Conservation (phyloP, 2,329 filamentous ascomycete genomes). For the Albophoma yamanashiensis region DNA sequence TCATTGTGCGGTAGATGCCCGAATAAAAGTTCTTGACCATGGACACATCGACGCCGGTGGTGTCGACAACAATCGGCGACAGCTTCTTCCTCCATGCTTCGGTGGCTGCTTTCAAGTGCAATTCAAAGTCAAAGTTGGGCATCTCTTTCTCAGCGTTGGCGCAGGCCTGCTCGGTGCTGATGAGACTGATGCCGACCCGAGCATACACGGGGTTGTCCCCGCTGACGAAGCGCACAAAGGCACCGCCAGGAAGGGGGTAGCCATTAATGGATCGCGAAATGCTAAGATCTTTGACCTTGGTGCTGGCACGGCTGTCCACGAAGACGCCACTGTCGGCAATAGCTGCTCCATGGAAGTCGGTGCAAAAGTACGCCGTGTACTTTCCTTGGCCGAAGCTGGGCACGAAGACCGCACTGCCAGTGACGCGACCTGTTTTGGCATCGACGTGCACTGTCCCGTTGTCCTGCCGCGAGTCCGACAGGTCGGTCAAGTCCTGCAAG, state of each 20-base stretch:
- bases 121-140: constrained; percentile 54
- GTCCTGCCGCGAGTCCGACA: constrained; percentile 48
- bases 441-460: constrained; percentile 48
- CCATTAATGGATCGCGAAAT: constrained; percentile 39
- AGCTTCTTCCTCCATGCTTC: constrained; percentile 52
- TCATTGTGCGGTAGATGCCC: constrained; percentile 61
- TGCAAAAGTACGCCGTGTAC: constrained; percentile 54
- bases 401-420: constrained; percentile 48
- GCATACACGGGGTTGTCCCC: constrained; percentile 42
- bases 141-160: constrained; percentile 58
- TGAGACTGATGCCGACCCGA: constrained; percentile 60
- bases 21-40: constrained; percentile 58
- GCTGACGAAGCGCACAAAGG: constrained; percentile 50
- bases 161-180: constrained; percentile 56
- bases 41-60: constrained; percentile 38
- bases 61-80: constrained; percentile 42
- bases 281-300: constrained; percentile 33
- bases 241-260: constrained; percentile 48
- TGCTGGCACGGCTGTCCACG: constrained; percentile 42
- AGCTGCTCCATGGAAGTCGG: constrained; percentile 50
- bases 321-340: constrained; percentile 53
- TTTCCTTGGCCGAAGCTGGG: constrained; percentile 55
- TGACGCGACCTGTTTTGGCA: constrained; percentile 45
- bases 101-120: constrained; percentile 38
- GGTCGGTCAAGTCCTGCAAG: constrained; percentile 53